These are phyloP conservation scores for Calonectria hawksworthii DNA, from an alignment of 2,329 filamentous ascomycete genomes.

Conservation along the genomic window DNA sequence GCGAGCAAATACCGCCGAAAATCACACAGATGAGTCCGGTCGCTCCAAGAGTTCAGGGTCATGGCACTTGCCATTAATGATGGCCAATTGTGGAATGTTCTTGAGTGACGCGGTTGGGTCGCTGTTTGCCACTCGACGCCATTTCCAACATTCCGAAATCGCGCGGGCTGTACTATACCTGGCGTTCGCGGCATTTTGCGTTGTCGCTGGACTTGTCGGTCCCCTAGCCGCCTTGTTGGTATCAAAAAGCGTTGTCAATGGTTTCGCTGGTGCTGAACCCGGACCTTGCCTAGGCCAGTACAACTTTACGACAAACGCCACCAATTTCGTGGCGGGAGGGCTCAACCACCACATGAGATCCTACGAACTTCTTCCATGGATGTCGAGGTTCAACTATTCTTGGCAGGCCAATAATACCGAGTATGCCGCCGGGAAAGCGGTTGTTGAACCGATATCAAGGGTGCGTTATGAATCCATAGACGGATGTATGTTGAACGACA, in stretches of 20 bases:
- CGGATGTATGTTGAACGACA: background rate
- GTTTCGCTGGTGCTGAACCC: background rate
- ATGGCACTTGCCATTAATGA: background rate
- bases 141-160: background rate
- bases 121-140: background rate
- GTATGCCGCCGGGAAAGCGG: background rate
- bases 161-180: background rate
- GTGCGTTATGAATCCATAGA: background rate
- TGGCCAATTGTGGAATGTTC: background rate
- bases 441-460: background rate
- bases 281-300: background rate
- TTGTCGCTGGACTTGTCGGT: background rate
- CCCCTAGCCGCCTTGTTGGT: background rate
- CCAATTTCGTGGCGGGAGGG: background rate
- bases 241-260: background rate
- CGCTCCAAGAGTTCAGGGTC: background rate
- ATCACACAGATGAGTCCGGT: background rate
- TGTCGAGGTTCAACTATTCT: background rate
- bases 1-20: background rate
- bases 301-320: background rate
- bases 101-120: background rate
- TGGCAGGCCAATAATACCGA: constrained; percentile 1
- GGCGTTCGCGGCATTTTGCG: background rate
- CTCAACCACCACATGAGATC: background rate
- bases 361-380: background rate